Evolutionary conservation across 768 basidiomycete genomes (phyloP), one percentile per base, ranked within the genome.

Genomic region (Paxillus involutus): DNA sequence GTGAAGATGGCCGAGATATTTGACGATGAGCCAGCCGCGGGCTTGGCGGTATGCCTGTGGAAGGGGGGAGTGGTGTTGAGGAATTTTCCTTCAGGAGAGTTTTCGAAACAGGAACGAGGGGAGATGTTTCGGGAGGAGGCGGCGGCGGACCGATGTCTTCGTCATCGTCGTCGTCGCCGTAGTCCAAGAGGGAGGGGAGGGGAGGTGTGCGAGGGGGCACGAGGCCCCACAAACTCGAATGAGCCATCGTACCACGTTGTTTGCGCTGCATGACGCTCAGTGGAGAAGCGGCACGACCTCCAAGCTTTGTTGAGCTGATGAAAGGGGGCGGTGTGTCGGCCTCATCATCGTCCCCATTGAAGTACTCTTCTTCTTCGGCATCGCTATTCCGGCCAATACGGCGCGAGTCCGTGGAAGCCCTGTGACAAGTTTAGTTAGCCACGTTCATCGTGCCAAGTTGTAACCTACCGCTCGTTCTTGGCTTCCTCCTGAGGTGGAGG

Each of bases 311-410:
- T 39, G 69, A 64, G 39, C 62, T 58, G 56, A 73, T 65, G 47
- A 67, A 63, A 17, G 70, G 67, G 33, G 71, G 66, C 19, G 67
- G 55, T 62, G 71, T 78, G 16, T 79, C 77, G 33, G 79, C 75
- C 59, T 94, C 94, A 41, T 93, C 90, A 57, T 94, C 92, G 39
- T 91, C 90, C 29, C 76, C 80, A 62, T 95, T 93, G 80, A 97
- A 98, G 74, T 97, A 98, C 55, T 88, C 83, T 68, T 98, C 95
- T 68, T 98, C 95, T 56, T 91, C 89, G 6, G 78, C 77, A 58
- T 91, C 91, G 53, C 85, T 69, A 33, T 73, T 67, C 32, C 80
- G 80, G 41, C 78, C 80, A 51, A 55, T 62, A 70, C 73, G 57
- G 63, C 73, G 56, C 17, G 76, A 72, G 73, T 71, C 67, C 48